These are phyloP conservation scores for Sclerotiophoma versabilis DNA, from an alignment of 2,329 filamentous ascomycete genomes.

Conservation along the genomic window DNA sequence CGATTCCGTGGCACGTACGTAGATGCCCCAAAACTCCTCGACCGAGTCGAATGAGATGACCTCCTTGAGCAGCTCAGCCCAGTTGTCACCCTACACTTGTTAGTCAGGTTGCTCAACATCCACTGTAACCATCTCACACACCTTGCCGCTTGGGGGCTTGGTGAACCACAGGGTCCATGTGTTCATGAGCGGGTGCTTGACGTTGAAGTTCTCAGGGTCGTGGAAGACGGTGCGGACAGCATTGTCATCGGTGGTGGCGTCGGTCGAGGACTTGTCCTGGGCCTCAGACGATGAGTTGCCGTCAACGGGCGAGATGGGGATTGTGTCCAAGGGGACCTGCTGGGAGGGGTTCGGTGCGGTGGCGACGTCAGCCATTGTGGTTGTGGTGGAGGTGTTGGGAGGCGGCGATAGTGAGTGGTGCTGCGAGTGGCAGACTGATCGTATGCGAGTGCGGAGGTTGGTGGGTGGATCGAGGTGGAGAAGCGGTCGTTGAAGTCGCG, in stretches of 20 bases:
- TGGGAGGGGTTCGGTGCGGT: conserved; percentile 51
- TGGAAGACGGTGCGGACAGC: conserved; percentile 94
- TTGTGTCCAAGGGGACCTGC: conserved; percentile 63
- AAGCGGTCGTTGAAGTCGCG: conserved; percentile 40
- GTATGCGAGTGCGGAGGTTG: conserved; percentile 26
- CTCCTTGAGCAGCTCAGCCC: conserved; percentile 97
- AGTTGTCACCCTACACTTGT: conserved; percentile 82
- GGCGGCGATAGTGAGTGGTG: conserved; percentile 9
- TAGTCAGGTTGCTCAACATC: conserved; percentile 12
- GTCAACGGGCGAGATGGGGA: conserved; percentile 61
- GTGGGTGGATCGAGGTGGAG: conserved; percentile 24
- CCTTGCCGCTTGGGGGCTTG: conserved; percentile 95
- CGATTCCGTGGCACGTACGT: conserved; percentile 68
- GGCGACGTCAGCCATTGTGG: conserved; percentile 48
- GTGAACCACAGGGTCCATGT: conserved; percentile 99
- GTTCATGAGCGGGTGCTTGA: conserved; percentile 97
- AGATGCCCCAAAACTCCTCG: conserved; percentile 99
- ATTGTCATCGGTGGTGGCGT: conserved; percentile 52
- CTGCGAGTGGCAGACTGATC: conserved; percentile 17
- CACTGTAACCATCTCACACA: conserved; percentile 50
- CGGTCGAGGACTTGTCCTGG: conserved; percentile 48
- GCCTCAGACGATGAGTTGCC: conserved; percentile 52
- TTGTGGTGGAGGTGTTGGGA: conserved; percentile 9
- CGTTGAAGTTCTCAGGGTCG: conserved; percentile 98
- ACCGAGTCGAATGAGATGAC: conserved; percentile 99